Base-by-base conservation (phyloP, 768 basidiomycete genomes). In the Tricholoma bakamatsutake region DNA sequence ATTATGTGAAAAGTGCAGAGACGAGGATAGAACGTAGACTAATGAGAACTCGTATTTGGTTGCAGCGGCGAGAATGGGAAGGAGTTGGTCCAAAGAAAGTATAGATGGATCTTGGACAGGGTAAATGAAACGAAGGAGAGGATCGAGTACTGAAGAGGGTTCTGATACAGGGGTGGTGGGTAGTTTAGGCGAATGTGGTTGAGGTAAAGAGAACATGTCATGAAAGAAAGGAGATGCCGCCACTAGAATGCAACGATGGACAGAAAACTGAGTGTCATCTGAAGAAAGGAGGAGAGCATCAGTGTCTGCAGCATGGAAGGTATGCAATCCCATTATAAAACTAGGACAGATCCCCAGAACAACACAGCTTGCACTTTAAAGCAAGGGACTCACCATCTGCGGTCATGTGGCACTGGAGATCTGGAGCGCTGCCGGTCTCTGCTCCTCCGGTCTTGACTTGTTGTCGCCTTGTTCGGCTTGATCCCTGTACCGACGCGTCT, bases 151-250 rank as follows among this genome's bases (percentile, higher is more conserved):
- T 5, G 65, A 60, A 18, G 71, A 68, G 42, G 71, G 50, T 62
- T 90, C 88, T 2, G 83, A 71, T 4, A 88, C 72, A 1, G 82
- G 78, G 28, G 90, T 74, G 8, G 15, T 17, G 10, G 46, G 46
- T 28, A 48, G 9, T 48, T 80, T 15, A 63, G 58, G 42, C 27
- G 46, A 6, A 11, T 56, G 45, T 40, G 61, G 21, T 59, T 87
- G 85, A 4, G 87, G 85, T 15, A 88, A 71, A 18, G 80, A 67
- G 63, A 90, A 84, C 83, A 88, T 82, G 54, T 84, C 79, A 51
- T 68, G 65, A 68, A 89, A 90, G 69, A 89, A 85, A 2, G 82
- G 76, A 5, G 88, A 89, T 1, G 84, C 83, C 4, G 75, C 72
- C 10, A 80, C 70, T 48, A 90, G 78, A 57, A 90, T 77, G 66